Base-by-base conservation (phyloP, 345 rosid genomes). In the Melastoma malabathricum region DNA sequence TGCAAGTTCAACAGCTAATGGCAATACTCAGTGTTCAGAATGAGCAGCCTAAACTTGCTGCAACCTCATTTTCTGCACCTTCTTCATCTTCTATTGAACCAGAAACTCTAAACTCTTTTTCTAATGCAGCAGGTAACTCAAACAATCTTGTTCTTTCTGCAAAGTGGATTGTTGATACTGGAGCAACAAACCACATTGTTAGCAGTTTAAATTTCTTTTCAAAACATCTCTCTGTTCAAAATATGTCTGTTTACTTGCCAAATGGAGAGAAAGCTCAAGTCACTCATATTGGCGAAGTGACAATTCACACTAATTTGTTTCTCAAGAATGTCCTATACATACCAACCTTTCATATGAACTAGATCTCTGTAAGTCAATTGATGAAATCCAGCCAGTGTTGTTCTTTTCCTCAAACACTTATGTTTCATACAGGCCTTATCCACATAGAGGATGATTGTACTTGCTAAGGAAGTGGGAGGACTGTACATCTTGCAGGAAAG, bases 361-460 rank as follows among this genome's bases (percentile, higher is more conserved):
- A 2, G 62, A 61, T 0, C 61, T 13, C 0, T 15, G 52, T 0
- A 56, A 60, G 0, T 54, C 60, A 6, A 8, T 61, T 0, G 1
- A 25, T 39, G 6, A 8, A n/a, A n/a, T n/a, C 0, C 53, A 66
- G 0, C 1, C 10, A 4, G 46, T 51, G 44, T 15, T 15, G 0
- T 27, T 15, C 61, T 15, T 20, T 13, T 1, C 16, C 62, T 3
- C 47, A 59, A 53, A 18, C 49, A n/a, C 7, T 12, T 48, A 0
- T 60, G 52, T 54, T 49, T 60, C 0, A 16, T 61, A 18, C 59
- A 68, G 45, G 70, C 68, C 59, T 53, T 29, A 9, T 8, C 41
- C 41, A 48, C 55, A 27, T 68, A 22, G 65, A 61, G 0, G 1
- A 39, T 62, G 66, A 73, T 46, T 66, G 67, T 67, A 2, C 61